Percentiles rank a stretch among this genome's conserved stretches.
These are phyloP conservation scores for Lepidium aucheri DNA, from an alignment of 345 rosid genomes.

Conservation along the genomic window DNA sequence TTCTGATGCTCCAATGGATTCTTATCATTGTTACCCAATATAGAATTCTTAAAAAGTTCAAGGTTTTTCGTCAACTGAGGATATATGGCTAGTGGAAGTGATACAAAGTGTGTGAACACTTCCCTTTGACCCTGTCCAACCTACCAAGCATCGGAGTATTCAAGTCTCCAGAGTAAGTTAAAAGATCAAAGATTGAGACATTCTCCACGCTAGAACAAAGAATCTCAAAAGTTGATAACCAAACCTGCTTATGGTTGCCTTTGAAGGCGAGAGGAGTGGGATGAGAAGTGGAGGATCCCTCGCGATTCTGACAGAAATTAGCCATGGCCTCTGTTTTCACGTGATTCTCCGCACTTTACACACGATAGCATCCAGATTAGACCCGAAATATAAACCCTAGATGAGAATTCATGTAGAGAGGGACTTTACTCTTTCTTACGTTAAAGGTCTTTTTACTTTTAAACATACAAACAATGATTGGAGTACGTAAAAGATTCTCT, in stretches of 20 bases:
- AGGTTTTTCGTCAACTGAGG: constrained; percentile 61
- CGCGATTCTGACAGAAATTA: background rate
- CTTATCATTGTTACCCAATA: constrained; percentile 31
- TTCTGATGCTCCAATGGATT: background rate
- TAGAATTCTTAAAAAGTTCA: constrained; percentile 45
- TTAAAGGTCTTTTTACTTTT: too few relatives aligned
- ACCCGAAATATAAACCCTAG: background rate
- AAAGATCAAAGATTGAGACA: background rate
- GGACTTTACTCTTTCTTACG: background rate
- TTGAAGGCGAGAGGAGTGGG: background rate
- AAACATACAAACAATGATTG: too few relatives aligned
- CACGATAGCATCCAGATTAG: background rate
- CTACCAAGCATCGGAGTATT: constrained; percentile 22
- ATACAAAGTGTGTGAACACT: constrained; percentile 73
- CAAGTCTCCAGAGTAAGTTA: background rate
- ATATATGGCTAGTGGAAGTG: constrained; percentile 80
- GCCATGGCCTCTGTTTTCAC: background rate
- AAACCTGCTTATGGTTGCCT: constrained; percentile 24
- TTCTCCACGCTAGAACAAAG: background rate
- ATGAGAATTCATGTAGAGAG: background rate
- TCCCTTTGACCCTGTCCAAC: constrained; percentile 42
- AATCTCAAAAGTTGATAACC: background rate
- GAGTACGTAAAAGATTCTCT: too few relatives aligned
- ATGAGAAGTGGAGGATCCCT: background rate
- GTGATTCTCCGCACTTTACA: background rate